phyloP scores from a whole-genome alignment of 2,329 filamentous ascomycete species.

The Fusarium protoensiforme region DNA sequence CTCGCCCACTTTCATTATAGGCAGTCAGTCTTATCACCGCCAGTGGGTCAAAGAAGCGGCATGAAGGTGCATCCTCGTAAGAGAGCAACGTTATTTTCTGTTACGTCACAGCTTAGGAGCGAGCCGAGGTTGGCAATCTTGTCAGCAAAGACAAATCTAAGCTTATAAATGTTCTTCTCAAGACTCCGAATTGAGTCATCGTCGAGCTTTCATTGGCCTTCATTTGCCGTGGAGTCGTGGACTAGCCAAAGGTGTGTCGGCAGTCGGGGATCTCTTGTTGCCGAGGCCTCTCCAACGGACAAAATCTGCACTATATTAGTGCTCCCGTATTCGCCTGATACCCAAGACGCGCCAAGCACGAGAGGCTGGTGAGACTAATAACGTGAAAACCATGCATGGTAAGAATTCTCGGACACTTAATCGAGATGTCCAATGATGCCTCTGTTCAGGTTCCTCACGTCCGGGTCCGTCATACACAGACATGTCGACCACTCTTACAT shows the following conservation, averaged over 20 bases:
- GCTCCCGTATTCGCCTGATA: neutral
- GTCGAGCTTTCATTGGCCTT: neutral
- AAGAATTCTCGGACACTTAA: neutral
- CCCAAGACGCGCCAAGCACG: neutral
- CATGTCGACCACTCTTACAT: neutral
- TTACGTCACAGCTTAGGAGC: neutral
- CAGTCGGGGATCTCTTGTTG: neutral
- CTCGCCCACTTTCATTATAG: neutral
- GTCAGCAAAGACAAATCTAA: neutral
- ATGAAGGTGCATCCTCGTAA: neutral
- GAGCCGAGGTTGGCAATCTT: neutral
- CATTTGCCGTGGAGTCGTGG: neutral
- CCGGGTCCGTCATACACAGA: neutral
- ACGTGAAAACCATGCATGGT: neutral
- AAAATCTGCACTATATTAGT: neutral
- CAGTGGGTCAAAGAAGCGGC: neutral
- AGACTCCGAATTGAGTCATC: neutral
- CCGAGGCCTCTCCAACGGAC: neutral
- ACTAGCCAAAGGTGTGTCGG: neutral
- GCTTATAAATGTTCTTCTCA: neutral
- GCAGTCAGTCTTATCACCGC: neutral
- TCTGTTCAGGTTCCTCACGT: neutral
- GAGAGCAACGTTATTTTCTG: neutral
- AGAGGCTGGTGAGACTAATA: neutral
- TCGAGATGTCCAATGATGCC: neutral